Percentiles rank a stretch among this genome's conserved stretches.
These are phyloP conservation scores for Monilinia fructigena DNA, from an alignment of 2,329 filamentous ascomycete genomes.

Conservation along the genomic window DNA sequence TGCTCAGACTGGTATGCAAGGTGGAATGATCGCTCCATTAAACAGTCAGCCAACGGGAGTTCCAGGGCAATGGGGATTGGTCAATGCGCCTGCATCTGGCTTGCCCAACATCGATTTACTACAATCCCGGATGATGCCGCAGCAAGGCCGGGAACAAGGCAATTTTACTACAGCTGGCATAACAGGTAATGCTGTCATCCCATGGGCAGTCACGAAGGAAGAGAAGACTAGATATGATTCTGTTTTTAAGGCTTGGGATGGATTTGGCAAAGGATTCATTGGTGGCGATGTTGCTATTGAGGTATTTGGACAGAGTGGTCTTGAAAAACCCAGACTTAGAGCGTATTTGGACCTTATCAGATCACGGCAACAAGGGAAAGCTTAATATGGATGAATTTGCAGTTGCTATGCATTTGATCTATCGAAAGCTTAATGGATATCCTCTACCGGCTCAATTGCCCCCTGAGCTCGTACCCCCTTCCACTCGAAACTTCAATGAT, in stretches of 20 bases:
- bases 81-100: slow-evolving; percentile 86
- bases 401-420: slow-evolving; percentile 98
- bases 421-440: slow-evolving; percentile 94
- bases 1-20: slow-evolving; percentile 62
- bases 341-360: slow-evolving; percentile 89
- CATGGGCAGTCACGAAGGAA: slow-evolving; percentile 98
- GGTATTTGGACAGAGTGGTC: slow-evolving; percentile 92
- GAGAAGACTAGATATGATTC: slow-evolving; percentile 97
- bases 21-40: slow-evolving; percentile 54
- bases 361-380: slow-evolving; percentile 90
- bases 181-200: slow-evolving; percentile 90
- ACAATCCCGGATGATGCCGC: slow-evolving; percentile 95
- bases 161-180: slow-evolving; percentile 82
- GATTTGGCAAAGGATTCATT: slow-evolving; percentile 88
- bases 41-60: slow-evolving; percentile 92
- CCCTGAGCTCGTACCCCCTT: slow-evolving; percentile 89
- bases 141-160: slow-evolving; percentile 82
- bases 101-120: slow-evolving; percentile 92
- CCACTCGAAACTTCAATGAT: slow-evolving; percentile 87
- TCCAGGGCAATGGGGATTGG: slow-evolving; percentile 96
- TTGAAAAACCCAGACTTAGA: slow-evolving; percentile 88
- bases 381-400: slow-evolving; percentile 97
- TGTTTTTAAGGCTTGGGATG: slow-evolving; percentile 95
- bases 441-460: slow-evolving; percentile 84
- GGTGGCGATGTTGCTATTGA: slow-evolving; percentile 91